Conservation (phyloP, 768 basidiomycete species). For the Boletus rubroflammeus region DNA sequence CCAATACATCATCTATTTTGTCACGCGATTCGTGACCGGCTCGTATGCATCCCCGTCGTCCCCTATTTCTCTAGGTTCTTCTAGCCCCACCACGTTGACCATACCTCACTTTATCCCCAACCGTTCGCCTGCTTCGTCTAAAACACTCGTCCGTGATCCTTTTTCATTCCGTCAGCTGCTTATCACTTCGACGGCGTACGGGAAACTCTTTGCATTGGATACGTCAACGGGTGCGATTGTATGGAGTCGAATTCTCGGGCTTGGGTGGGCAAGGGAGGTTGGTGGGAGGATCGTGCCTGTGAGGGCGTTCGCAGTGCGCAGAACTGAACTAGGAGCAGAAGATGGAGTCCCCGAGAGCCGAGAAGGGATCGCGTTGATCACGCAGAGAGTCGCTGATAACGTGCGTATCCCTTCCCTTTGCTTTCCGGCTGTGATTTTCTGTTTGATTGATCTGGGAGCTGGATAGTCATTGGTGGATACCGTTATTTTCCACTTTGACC, state of each 20-base stretch:
- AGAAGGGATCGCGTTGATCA: conserved; percentile 59
- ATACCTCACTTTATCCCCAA: conserved; percentile 19
- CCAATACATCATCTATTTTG: conserved; percentile 61
- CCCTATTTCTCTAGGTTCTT: conserved; percentile 24
- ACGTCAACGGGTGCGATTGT: conserved; percentile 71
- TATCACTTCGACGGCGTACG: conserved; percentile 63
- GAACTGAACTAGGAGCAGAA: conserved; percentile 23
- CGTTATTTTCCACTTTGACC: conserved; percentile 72
- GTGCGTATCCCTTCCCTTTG: conserved; percentile 36
- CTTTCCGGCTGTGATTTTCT: neutral
- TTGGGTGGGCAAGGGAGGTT: conserved; percentile 59
- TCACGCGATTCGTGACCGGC: conserved; percentile 66
- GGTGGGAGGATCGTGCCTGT: conserved; percentile 56
- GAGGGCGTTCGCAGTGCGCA: conserved; percentile 54
- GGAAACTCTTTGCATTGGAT: conserved; percentile 81
- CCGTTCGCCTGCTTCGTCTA: conserved; percentile 30
- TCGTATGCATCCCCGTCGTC: conserved; percentile 52
- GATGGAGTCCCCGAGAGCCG: neutral
- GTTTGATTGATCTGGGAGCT: conserved; percentile 5
- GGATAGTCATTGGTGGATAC: conserved; percentile 61
- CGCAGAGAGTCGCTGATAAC: conserved; percentile 59
- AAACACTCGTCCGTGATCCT: conserved; percentile 57
- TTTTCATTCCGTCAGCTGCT: conserved; percentile 89
- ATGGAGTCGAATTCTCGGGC: conserved; percentile 77
- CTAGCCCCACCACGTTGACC: conserved; percentile 1